Percentiles rank a stretch among this genome's conserved stretches.
These are phyloP conservation scores for Hanseniaspora hatyaiensis DNA, from an alignment of 805 yeast species.

Conservation along the genomic window DNA sequence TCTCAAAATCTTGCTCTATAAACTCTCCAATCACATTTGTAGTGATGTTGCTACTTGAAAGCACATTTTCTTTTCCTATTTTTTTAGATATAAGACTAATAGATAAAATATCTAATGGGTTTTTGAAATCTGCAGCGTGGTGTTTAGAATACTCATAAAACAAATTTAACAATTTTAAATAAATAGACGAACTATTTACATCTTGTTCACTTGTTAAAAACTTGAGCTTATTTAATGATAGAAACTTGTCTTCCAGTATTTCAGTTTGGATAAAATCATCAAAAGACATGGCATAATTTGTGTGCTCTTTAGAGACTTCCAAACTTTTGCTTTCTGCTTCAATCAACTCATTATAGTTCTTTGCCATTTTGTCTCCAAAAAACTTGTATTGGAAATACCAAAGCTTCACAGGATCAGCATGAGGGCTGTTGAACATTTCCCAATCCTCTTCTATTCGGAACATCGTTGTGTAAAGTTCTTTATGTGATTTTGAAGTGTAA, in stretches of 20 bases:
- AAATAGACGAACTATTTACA: slow-evolving; percentile 17
- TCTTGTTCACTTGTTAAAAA: slow-evolving; percentile 22
- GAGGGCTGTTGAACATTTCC: slow-evolving; percentile 19
- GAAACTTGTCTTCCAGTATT: slow-evolving; percentile 18
- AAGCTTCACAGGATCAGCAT: slow-evolving; percentile 25
- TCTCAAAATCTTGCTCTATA: slow-evolving; percentile 24
- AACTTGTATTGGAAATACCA: slow-evolving; percentile 29
- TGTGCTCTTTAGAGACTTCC: no score
- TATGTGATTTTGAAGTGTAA: slow-evolving; percentile 26
- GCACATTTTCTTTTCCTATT: slow-evolving; percentile 16
- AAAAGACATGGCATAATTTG: slow-evolving; percentile 21
- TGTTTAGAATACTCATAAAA: slow-evolving; percentile 24
- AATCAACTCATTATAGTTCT: slow-evolving; percentile 4
- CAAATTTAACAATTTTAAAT: slow-evolving; percentile 19
- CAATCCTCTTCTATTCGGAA: slow-evolving; percentile 25
- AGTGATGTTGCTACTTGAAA: slow-evolving; percentile 2
- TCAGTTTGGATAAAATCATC: slow-evolving; percentile 20
- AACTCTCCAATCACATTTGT: slow-evolving; percentile 22
- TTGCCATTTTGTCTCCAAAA: slow-evolving; percentile 23
- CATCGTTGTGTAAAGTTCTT: slow-evolving; percentile 22
- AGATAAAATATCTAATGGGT: slow-evolving; percentile 25
- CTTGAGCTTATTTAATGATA: slow-evolving; percentile 19
- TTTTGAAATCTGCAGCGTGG: slow-evolving; percentile 19
- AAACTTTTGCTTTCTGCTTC: background rate
- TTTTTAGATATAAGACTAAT: slow-evolving; percentile 21